Evolutionary conservation across 2,329 filamentous ascomycete species (phyloP).

Genomic region (Trichophyton schoenleinii): DNA sequence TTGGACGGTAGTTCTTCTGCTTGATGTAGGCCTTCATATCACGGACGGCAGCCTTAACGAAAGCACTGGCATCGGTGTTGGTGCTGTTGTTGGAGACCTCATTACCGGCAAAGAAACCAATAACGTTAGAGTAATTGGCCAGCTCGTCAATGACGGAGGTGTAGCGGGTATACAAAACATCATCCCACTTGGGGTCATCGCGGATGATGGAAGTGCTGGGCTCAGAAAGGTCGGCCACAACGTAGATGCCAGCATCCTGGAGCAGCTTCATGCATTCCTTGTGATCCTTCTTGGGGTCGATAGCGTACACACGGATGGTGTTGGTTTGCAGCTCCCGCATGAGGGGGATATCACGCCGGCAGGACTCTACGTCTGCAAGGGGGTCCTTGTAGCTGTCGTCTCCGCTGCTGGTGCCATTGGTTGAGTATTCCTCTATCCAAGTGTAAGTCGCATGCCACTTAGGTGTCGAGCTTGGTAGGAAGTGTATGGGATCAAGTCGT

Average conservation of each 20-base stretch:
- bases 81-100: slow-evolving; percentile 82
- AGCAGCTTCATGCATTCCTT: slow-evolving; percentile 72
- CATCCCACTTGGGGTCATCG: slow-evolving; percentile 64
- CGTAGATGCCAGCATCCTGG: slow-evolving; percentile 78
- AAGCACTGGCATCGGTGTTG: slow-evolving; percentile 84
- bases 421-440: slow-evolving; percentile 45
- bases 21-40: slow-evolving; percentile 94
- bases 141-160: slow-evolving; percentile 70
- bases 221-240: slow-evolving; percentile 80
- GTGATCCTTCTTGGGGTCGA: slow-evolving; percentile 70
- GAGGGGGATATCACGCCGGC: slow-evolving; percentile 75
- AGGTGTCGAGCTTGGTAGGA: too few species aligned
- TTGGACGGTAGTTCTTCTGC: slow-evolving; percentile 57
- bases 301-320: slow-evolving; percentile 86
- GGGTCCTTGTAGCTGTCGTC: slow-evolving; percentile 62
- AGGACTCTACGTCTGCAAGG: slow-evolving; percentile 56
- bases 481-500: too few species aligned
- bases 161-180: slow-evolving; percentile 67
- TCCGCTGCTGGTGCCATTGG: slow-evolving; percentile 41
- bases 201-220: slow-evolving; percentile 77
- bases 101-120: slow-evolving; percentile 98
- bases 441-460: neutral
- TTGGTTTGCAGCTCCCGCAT: slow-evolving; percentile 73
- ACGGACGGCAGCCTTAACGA: slow-evolving; percentile 93
- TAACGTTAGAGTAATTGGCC: slow-evolving; percentile 71